Evolutionary conservation across 2,329 filamentous ascomycete genomes (phyloP).

Genomic region (Cercospora sojina): DNA sequence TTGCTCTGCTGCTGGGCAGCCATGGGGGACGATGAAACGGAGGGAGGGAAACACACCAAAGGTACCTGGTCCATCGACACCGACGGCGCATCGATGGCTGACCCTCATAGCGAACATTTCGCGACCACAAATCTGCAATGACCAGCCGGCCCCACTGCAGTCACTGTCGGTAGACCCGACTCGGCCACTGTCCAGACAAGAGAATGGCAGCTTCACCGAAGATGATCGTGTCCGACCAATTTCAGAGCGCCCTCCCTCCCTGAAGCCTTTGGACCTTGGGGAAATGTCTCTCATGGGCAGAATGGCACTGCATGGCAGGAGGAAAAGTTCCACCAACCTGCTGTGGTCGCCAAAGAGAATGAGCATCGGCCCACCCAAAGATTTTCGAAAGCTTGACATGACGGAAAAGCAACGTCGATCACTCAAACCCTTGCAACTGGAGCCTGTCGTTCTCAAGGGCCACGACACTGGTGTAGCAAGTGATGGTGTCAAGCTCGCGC

Average conservation of each 20-base stretch:
- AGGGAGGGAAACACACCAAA: constrained; percentile 21
- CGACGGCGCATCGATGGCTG: background rate
- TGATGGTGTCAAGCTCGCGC: constrained; percentile 4
- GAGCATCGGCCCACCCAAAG: constrained; percentile 29
- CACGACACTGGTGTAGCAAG: constrained; percentile 3
- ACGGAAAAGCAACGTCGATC: constrained; percentile 35
- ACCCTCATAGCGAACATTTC: constrained; percentile 13
- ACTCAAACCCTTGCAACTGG: constrained; percentile 32
- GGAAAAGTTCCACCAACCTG: constrained; percentile 25
- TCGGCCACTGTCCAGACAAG: constrained; percentile 3
- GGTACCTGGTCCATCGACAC: background rate
- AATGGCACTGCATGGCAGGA: constrained; percentile 18
- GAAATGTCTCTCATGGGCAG: constrained; percentile 26
- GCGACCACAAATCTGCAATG: constrained; percentile 24
- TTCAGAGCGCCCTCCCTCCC: constrained; percentile 27
- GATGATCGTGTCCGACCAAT: constrained; percentile 25
- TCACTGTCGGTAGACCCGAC: constrained; percentile 19
- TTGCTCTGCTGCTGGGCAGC: constrained; percentile 38
- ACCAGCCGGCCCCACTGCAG: constrained; percentile 29
- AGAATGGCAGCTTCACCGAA: constrained; percentile 21
- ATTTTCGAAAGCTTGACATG: constrained; percentile 32
- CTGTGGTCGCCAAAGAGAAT: constrained; percentile 23
- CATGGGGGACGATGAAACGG: constrained; percentile 34
- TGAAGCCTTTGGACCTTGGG: constrained; percentile 29
- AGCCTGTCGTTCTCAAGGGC: constrained; percentile 30